Conservation (phyloP, 78 protist species). For the Guillardia theta region DNA sequence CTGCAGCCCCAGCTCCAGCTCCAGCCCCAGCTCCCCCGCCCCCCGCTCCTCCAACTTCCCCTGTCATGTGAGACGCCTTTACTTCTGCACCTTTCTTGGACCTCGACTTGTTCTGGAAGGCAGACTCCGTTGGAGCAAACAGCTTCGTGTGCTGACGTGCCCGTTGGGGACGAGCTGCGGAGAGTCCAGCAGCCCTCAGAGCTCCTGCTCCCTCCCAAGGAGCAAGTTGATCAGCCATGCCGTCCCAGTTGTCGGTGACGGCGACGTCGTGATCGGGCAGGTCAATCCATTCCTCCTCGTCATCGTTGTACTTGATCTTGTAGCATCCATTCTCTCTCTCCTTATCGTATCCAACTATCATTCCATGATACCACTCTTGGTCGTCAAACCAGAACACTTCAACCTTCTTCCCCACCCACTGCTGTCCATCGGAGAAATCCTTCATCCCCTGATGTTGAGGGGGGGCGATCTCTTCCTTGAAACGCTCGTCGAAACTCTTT, state of each 20-base stretch:
- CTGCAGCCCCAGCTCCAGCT: not conserved
- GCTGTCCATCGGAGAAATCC: not conserved
- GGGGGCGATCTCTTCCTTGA: not conserved
- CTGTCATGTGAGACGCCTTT: too few species aligned
- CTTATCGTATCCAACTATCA: not conserved
- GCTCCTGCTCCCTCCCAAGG: too few species aligned
- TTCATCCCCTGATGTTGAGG: not conserved
- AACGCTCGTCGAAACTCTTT: not conserved
- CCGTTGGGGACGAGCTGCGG: too few species aligned
- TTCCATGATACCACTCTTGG: not conserved
- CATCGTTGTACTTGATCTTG: not conserved
- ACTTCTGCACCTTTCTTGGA: too few species aligned
- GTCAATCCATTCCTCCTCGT: not conserved
- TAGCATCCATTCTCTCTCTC: not conserved
- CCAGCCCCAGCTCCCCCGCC: not conserved
- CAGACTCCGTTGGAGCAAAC: too few species aligned
- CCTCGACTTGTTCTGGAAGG: too few species aligned
- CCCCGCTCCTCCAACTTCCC: too few species aligned
- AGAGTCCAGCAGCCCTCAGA: too few species aligned
- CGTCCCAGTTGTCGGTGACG: not conserved
- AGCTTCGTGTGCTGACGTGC: too few species aligned
- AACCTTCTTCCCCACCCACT: not conserved
- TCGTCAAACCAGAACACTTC: not conserved
- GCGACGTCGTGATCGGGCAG: not conserved
- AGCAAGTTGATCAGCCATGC: too few species aligned